Percentiles rank a stretch among this genome's conserved stretches.
Evolutionary conservation across 148 eudicot species (phyloP).

Genomic region (Drosera capensis): DNA sequence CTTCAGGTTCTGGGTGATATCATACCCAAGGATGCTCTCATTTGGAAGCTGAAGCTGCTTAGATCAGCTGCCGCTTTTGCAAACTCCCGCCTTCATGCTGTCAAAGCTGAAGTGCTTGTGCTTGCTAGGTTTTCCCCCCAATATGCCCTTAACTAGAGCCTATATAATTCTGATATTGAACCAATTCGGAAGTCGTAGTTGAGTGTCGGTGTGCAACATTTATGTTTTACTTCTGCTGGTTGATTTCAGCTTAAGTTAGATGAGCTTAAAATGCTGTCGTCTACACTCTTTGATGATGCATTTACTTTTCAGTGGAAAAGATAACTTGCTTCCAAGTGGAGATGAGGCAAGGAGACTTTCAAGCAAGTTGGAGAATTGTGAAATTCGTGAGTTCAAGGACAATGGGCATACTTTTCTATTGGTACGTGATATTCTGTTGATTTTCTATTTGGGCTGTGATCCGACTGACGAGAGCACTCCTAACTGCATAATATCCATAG

Average conservation of each 20-base stretch:
- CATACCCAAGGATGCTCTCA: conserved; percentile 32
- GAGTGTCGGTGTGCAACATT: no score
- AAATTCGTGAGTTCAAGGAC: conserved; percentile 45
- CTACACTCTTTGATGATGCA: no score
- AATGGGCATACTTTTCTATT: conserved; percentile 62
- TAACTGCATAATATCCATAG: no score
- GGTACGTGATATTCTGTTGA: conserved; percentile 33
- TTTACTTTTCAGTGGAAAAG: conserved; percentile 28
- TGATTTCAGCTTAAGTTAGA: neutral
- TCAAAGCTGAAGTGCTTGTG: conserved; percentile 53
- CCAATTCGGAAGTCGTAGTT: neutral
- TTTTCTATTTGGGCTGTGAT: no score
- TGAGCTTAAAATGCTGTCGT: no score
- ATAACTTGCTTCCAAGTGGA: conserved; percentile 45
- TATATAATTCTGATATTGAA: neutral
- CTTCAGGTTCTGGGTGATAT: conserved; percentile 41
- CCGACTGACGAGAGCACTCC: no score
- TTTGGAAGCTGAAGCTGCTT: conserved; percentile 68
- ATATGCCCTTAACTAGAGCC: conserved; percentile 1
- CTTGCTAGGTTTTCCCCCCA: conserved; percentile 35
- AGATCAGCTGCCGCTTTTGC: conserved; percentile 42
- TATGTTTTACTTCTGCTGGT: neutral
- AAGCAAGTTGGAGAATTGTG: conserved; percentile 38
- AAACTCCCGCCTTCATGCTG: conserved; percentile 61
- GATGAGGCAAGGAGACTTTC: conserved; percentile 76